Conservation (phyloP, 768 basidiomycete genomes). For the Phlebiopsis flavidoalba region DNA sequence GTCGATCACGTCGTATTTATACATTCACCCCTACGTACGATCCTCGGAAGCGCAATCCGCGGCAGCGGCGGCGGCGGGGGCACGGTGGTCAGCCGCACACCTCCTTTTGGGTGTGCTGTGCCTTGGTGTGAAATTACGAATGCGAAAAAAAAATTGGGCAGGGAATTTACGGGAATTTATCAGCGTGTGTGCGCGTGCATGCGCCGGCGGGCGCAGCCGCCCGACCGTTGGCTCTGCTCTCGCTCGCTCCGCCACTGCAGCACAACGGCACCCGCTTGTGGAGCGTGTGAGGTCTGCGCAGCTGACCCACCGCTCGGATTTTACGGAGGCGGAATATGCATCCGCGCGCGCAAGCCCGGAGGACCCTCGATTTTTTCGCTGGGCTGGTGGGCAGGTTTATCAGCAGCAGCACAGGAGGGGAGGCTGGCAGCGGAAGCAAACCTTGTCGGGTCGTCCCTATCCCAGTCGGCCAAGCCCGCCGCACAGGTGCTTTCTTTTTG, state of each 20-base stretch:
- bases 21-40: slow-evolving; percentile 1
- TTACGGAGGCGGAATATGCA: not conserved
- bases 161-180: not conserved
- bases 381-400: slow-evolving; percentile 16
- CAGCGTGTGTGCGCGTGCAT: not conserved
- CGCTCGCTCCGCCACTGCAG: not conserved
- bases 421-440: slow-evolving; percentile 30
- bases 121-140: not conserved
- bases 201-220: too few species aligned
- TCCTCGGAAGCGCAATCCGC: not conserved
- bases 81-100: not conserved
- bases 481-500: slow-evolving; percentile 11
- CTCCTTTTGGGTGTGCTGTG: not conserved
- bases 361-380: slow-evolving; percentile 17
- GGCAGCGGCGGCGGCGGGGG: not conserved
- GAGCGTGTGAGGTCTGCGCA: not conserved
- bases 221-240: too few species aligned
- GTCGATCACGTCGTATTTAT: slow-evolving; percentile 13
- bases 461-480: slow-evolving; percentile 12
- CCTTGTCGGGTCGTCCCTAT: slow-evolving; percentile 25
- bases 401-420: too few species aligned
- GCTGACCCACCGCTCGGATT: not conserved
- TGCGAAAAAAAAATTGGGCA: too few species aligned
- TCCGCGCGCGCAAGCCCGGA: not conserved
- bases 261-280: not conserved